These are phyloP conservation scores for Paraphaeosphaeria sporulosa DNA, from an alignment of 2,329 filamentous ascomycete genomes.

Conservation along the genomic window DNA sequence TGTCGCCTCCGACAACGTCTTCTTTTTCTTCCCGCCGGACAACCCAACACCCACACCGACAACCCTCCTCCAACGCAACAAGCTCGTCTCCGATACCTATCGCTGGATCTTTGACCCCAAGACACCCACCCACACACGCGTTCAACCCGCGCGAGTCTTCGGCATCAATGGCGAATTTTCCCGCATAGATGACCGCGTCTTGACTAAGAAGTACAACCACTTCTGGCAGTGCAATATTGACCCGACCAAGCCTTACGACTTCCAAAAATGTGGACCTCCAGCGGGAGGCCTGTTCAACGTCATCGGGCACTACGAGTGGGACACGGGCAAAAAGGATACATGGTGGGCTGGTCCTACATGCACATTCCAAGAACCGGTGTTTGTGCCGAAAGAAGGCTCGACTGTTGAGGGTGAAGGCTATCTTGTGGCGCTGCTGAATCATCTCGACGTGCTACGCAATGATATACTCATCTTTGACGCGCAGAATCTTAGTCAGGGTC, in stretches of 20 bases:
- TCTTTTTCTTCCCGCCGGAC: slow-evolving; percentile 53
- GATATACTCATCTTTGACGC: slow-evolving; percentile 55
- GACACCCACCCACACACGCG: slow-evolving; percentile 35
- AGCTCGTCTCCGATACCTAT: slow-evolving; percentile 46
- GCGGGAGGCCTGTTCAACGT: slow-evolving; percentile 44
- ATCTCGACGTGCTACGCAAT: slow-evolving; percentile 51
- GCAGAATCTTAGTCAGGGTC: slow-evolving; percentile 45
- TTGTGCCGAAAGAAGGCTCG: slow-evolving; percentile 55
- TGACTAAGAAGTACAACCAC: slow-evolving; percentile 49
- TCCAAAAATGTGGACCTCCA: slow-evolving; percentile 40
- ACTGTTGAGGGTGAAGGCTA: slow-evolving; percentile 61
- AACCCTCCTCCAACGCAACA: slow-evolving; percentile 51
- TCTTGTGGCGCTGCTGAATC: slow-evolving; percentile 54
- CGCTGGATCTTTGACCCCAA: slow-evolving; percentile 53
- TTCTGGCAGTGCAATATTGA: slow-evolving; percentile 54
- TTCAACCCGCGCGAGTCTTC: slow-evolving; percentile 40
- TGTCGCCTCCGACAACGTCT: slow-evolving; percentile 43
- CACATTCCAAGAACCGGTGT: slow-evolving; percentile 63
- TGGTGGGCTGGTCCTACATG: slow-evolving; percentile 49
- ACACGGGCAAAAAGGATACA: slow-evolving; percentile 39
- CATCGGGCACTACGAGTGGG: slow-evolving; percentile 44
- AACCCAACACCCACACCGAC: slow-evolving; percentile 39
- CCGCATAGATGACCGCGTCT: slow-evolving; percentile 55
- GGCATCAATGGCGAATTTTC: slow-evolving; percentile 55
- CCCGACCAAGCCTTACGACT: slow-evolving; percentile 38